Evolutionary conservation across 2,329 filamentous ascomycete genomes (phyloP).

Genomic region (Pestalotiopsis sp.): DNA sequence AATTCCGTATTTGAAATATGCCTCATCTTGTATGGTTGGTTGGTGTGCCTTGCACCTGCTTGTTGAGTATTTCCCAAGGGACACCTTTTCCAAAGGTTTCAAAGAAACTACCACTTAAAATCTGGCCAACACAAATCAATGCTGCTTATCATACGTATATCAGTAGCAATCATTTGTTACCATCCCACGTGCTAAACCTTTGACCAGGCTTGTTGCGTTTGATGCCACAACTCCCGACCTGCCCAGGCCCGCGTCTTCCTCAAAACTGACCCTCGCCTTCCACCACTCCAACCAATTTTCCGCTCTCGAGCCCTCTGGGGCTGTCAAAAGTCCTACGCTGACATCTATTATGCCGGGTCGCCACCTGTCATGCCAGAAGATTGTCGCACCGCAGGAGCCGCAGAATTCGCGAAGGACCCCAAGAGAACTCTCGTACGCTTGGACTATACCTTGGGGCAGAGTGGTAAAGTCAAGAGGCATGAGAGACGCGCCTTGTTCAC

Average conservation of each 20-base stretch:
- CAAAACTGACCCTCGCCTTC: conserved; percentile 58
- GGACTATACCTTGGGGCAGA: conserved; percentile 45
- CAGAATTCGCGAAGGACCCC: conserved; percentile 65
- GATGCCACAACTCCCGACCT: conserved; percentile 29
- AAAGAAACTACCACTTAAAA: too few species aligned
- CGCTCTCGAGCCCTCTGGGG: conserved; percentile 53
- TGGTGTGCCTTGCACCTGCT: not conserved
- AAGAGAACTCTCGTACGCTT: conserved; percentile 54
- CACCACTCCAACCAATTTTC: conserved; percentile 67
- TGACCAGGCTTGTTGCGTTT: conserved; percentile 31
- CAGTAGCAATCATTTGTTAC: not conserved
- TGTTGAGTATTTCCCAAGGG: too few species aligned
- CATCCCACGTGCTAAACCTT: conserved; percentile 25
- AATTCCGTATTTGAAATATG: not conserved
- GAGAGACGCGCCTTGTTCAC: not conserved
- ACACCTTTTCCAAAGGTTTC: too few species aligned
- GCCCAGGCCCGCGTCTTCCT: conserved; percentile 48
- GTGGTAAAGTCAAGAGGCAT: conserved; percentile 36
- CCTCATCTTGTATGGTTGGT: too few species aligned
- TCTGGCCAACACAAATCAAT: too few species aligned
- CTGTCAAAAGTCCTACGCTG: conserved; percentile 60
- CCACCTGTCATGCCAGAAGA: conserved; percentile 62
- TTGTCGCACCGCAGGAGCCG: conserved; percentile 60
- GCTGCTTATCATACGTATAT: not conserved
- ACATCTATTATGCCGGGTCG: conserved; percentile 63